Evolutionary conservation across 768 basidiomycete genomes (phyloP), one percentile per base, ranked within the genome.

Genomic region (Lactarius pseudohatsudake): DNA sequence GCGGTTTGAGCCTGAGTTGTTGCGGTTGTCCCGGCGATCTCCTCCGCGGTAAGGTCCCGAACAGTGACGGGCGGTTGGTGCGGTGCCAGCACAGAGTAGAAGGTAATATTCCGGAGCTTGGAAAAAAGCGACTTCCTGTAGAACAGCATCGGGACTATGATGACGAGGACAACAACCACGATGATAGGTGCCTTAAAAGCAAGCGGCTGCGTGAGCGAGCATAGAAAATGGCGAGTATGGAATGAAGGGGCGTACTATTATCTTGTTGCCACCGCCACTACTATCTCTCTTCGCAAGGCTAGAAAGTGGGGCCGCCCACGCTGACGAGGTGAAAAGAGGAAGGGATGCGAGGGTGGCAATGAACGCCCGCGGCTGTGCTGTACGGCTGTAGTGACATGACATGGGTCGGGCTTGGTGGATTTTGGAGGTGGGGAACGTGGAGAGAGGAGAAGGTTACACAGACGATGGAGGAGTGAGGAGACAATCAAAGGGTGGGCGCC

Each of bases 31-130:
- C 70, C 70, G 4, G 70, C 65, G 2, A 71, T 60, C 30, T 66
- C 65, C 40, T 63, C 68, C 3, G 70, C 70, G 15, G 70, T 71
- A 30, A 71, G 70, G 26, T 71, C 45, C 15, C 70, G 58, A 30
- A 67, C 68, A 20, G 50, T 26, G 18, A 54, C 45, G 16, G 43
- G 20, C 9, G 68, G 36, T 4, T 16, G 57, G 11, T 59, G 55
- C 5, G 50, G 50, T 57, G 13, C 9, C 28, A 45, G 13, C 43
- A 26, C 13, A 32, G 69, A 57, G 45, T 28, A 32, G 32, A 59
- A 15, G 8, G n/a, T 4, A 11, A 47, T 38, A 47, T 18, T 61
- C 20, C 50, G 61, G 61, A 60, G 22, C 26, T 22, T 65, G 11
- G 57, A 58, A 6, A 47, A 1, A 32, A 69, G 3, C 6, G 38